Conservation (phyloP, 805 yeast species). For the Sungouiella blattae region DNA sequence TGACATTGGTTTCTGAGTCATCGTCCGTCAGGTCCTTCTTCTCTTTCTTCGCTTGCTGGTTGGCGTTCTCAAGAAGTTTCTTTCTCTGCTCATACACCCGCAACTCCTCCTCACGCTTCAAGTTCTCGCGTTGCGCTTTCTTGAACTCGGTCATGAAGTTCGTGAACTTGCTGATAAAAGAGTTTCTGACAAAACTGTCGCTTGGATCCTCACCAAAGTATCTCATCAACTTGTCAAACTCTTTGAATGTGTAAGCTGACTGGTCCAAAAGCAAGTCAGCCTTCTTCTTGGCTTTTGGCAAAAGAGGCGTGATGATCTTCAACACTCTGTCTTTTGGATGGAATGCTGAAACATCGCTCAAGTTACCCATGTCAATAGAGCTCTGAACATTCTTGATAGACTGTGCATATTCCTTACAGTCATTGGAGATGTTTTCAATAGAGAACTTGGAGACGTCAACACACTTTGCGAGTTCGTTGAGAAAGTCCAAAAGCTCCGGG, state of each 20-base stretch:
- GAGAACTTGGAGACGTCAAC: slow-evolving; percentile 56
- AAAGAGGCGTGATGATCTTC: slow-evolving; percentile 48
- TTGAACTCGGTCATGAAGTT: slow-evolving; percentile 60
- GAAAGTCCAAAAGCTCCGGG: slow-evolving; percentile 59
- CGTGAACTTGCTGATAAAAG: slow-evolving; percentile 60
- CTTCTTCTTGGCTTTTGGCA: slow-evolving; percentile 54
- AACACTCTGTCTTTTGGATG: slow-evolving; percentile 67
- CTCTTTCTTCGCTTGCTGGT: slow-evolving; percentile 20
- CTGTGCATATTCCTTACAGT: slow-evolving; percentile 52
- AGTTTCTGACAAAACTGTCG: slow-evolving; percentile 49
- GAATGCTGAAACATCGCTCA: slow-evolving; percentile 57
- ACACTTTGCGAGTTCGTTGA: slow-evolving; percentile 55
- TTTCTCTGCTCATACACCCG: slow-evolving; percentile 73
- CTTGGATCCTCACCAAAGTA: slow-evolving; percentile 72
- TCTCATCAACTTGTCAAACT: slow-evolving; percentile 57
- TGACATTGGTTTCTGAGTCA: slow-evolving; percentile 52
- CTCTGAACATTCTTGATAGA: slow-evolving; percentile 49
- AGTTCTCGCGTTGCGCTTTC: slow-evolving; percentile 61
- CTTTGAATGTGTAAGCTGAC: slow-evolving; percentile 46
- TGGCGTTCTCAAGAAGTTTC: slow-evolving; percentile 51
- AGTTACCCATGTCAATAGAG: slow-evolving; percentile 58
- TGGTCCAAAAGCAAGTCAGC: slow-evolving; percentile 50
- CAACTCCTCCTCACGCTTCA: slow-evolving; percentile 65
- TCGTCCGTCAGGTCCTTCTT: slow-evolving; percentile 30
- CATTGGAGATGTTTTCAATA: slow-evolving; percentile 58